Conservation (phyloP, 495 filamentous ascomycete genomes). For the Amphirosellinia nigrospora region DNA sequence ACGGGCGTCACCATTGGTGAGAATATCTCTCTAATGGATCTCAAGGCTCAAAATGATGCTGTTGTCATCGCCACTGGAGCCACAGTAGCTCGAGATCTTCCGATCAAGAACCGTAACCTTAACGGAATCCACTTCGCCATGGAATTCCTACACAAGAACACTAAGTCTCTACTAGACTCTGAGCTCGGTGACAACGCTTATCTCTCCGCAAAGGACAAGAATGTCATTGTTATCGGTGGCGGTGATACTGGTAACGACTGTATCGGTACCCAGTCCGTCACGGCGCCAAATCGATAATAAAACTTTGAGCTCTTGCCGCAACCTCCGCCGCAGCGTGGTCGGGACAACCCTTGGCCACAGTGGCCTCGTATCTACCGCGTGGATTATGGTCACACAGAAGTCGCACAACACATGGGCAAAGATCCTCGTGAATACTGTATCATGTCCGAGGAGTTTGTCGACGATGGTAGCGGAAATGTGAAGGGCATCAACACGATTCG, state of each 20-base stretch:
- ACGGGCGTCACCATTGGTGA: conserved; percentile 80
- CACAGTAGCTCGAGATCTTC: conserved; percentile 94
- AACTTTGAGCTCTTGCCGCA: conserved; percentile 98
- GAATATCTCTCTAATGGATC: conserved; percentile 75
- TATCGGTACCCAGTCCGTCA: conserved; percentile 97
- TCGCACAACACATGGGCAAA: conserved; percentile 96
- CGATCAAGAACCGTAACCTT: conserved; percentile 88
- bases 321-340: conserved; percentile 89
- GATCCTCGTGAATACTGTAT: conserved; percentile 98
- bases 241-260: conserved; percentile 99
- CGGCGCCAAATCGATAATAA: conserved; percentile 93
- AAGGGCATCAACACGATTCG: conserved; percentile 97
- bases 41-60: conserved; percentile 80
- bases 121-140: conserved; percentile 98
- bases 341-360: conserved; percentile 99
- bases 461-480: conserved; percentile 86
- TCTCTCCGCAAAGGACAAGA: conserved; percentile 95
- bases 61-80: conserved; percentile 97
- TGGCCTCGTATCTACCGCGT: conserved; percentile 99
- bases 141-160: conserved; percentile 98
- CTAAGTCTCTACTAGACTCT: conserved; percentile 96
- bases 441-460: conserved; percentile 98
- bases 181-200: conserved; percentile 84
- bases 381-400: conserved; percentile 96
- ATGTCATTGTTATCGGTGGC: conserved; percentile 97